Evolutionary conservation across 768 basidiomycete species (phyloP).

Genomic region (Amanita rimosa): DNA sequence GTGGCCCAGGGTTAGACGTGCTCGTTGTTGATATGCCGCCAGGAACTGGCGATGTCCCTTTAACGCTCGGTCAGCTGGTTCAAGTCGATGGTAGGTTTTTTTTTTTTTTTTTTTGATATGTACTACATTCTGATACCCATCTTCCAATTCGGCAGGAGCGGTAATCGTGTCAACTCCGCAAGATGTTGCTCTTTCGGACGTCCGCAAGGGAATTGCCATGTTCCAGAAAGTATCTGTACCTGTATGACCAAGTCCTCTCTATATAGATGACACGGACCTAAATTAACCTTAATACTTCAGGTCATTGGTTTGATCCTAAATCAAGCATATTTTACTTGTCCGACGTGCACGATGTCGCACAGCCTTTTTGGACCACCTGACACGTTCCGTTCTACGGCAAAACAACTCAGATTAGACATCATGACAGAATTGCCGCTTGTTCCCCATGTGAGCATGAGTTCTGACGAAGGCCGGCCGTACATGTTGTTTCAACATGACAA

Average conservation of each 20-base stretch:
- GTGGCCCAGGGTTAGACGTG: slow-evolving; percentile 55
- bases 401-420: slow-evolving; percentile 44
- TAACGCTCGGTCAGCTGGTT: slow-evolving; percentile 85
- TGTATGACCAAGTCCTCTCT: slow-evolving; percentile 31
- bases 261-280: background rate
- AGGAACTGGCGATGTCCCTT: slow-evolving; percentile 91
- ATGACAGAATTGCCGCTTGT: slow-evolving; percentile 80
- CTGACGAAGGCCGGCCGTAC: slow-evolving; percentile 61
- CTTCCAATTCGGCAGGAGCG: slow-evolving; percentile 42
- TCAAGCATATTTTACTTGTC: slow-evolving; percentile 75
- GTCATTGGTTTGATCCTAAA: slow-evolving; percentile 84
- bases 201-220: slow-evolving; percentile 88
- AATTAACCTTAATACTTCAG: slow-evolving; percentile 25
- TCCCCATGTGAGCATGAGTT: slow-evolving; percentile 55
- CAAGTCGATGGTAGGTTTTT: slow-evolving; percentile 81
- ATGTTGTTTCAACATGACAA: slow-evolving; percentile 11
- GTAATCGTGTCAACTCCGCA: slow-evolving; percentile 96
- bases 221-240: slow-evolving; percentile 83
- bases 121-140: background rate
- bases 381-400: slow-evolving; percentile 48
- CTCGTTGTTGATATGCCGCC: slow-evolving; percentile 95
- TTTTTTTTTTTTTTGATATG: too few species aligned
- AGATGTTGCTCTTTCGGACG: slow-evolving; percentile 85
- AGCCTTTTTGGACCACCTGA: slow-evolving; percentile 46
- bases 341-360: slow-evolving; percentile 49